Evolutionary conservation across 371 early-diverging fungal genomes (phyloP), one percentile per base, ranked within the genome.

Genomic region (Mucor racemosus): DNA sequence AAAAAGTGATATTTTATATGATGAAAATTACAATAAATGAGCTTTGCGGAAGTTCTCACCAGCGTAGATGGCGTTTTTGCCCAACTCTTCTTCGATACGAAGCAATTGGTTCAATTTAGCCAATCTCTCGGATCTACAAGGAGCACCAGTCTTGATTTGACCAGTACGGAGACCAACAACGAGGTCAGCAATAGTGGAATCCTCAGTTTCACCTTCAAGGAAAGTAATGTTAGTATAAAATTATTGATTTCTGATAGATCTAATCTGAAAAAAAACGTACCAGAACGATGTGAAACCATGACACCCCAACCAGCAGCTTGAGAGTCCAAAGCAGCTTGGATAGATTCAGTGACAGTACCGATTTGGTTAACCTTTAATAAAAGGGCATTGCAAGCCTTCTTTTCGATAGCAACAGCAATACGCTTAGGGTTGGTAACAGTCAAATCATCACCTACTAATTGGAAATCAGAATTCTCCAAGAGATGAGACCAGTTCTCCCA

Each of bases 311-410:
- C 95, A 71, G 92, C 92, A 58, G 64, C 58, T 79, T 90, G 87
- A 66, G 92, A 79, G 71, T 91, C 80, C 60, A 81, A 76, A 69
- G 92, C 90, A 57, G 89, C 85, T 62, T 92, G 79, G 80, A 99
- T 97, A 46, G 95, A 92, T 84, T 99, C 99, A 75, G 95, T 94
- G 33, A 99, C 90, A 54, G 97, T 92, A 71, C 99, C 99, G 75
- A 99, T 98, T 84, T 99, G 99, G 90, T 99, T 99, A 69, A 98
- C 97, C 90, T 99, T 99, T 69, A 99, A 90, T 69, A 99, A 85
- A 38, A 99, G 89, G 35, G 92, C 96, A 75, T 95, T 96, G 91
- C 96, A 96, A 41, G 97, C 86, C 88, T 93, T 94, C 89, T 96
- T 92, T 75, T 95, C 92, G 54, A 96, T 91, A 69, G 96, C 98